phyloP scores from a whole-genome alignment of 2,329 filamentous ascomycete species.

The Aspergillus sp. region DNA sequence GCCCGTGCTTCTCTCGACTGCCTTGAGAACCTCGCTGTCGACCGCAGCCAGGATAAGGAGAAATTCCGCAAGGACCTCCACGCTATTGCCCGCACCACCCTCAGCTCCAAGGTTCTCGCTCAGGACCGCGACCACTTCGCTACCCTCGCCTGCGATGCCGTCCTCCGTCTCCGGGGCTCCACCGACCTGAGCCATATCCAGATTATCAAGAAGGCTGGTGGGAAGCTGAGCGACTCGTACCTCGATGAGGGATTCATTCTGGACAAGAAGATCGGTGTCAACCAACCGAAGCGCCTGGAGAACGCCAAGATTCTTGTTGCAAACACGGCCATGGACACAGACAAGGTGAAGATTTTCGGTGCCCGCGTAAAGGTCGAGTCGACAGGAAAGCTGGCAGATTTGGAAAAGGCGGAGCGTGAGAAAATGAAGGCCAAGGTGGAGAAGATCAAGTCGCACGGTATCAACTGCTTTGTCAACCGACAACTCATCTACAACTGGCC shows the following conservation, averaged over 20 bases:
- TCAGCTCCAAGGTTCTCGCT: constrained; percentile 95
- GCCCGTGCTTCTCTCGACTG: constrained; percentile 84
- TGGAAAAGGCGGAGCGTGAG: constrained; percentile 96
- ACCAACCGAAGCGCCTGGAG: constrained; percentile 95
- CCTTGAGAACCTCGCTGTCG: constrained; percentile 80
- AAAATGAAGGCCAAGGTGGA: constrained; percentile 99
- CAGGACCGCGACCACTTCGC: constrained; percentile 95
- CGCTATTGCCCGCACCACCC: constrained; percentile 89
- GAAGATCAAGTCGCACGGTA: constrained; percentile 96
- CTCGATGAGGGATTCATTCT: constrained; percentile 97
- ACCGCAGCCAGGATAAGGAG: constrained; percentile 82
- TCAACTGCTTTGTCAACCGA: constrained; percentile 99
- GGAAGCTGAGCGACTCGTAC: constrained; percentile 97
- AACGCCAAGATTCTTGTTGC: constrained; percentile 98
- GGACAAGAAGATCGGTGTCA: constrained; percentile 98
- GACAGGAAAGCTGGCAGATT: constrained; percentile 94
- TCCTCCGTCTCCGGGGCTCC: constrained; percentile 85
- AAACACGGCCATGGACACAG: constrained; percentile 99
- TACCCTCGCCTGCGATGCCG: constrained; percentile 85
- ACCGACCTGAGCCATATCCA: constrained; percentile 97
- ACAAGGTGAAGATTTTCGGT: constrained; percentile 99
- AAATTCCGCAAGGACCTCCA: constrained; percentile 88
- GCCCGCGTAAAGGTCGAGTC: constrained; percentile 95
- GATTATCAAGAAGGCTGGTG: constrained; percentile 98
- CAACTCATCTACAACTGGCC: constrained; percentile 99